Conservation (phyloP, 73 alveolate genomes). For the Loxodes magnus region DNA sequence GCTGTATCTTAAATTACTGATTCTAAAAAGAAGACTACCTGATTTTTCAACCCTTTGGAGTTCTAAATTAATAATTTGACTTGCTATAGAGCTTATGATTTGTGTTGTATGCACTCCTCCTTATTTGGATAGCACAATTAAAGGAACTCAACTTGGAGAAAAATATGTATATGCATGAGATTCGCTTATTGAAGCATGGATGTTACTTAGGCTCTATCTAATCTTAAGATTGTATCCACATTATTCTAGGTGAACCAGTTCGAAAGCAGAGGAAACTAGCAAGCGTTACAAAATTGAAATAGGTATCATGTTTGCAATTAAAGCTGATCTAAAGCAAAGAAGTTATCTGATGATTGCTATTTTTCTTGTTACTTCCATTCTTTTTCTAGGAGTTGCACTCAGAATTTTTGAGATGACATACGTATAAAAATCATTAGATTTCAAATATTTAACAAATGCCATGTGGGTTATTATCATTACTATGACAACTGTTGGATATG, state of each 20-base stretch:
- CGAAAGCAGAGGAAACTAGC: conserved; percentile 19
- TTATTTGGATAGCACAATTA: conserved; percentile 15
- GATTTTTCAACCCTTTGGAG: too few species aligned
- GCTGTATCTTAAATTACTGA: too few species aligned
- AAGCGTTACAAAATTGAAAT: conserved; percentile 10
- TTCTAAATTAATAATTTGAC: neutral
- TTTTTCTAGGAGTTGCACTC: conserved; percentile 17
- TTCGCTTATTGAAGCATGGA: conserved; percentile 11
- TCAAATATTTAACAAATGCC: conserved; percentile 20
- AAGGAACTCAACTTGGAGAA: conserved; percentile 39
- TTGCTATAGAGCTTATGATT: conserved; percentile 16
- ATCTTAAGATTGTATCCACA: conserved; percentile 34
- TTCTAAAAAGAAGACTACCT: too few species aligned
- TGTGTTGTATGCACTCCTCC: conserved; percentile 36
- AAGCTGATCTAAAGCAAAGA: conserved; percentile 34
- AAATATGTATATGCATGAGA: conserved; percentile 15
- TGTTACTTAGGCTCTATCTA: conserved; percentile 16
- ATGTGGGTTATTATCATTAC: conserved; percentile 50
- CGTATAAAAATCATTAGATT: neutral
- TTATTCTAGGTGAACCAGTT: conserved; percentile 32
- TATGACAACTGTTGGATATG: conserved; percentile 69
- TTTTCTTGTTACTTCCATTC: conserved; percentile 4
- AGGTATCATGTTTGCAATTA: conserved; percentile 23
- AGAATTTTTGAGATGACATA: conserved; percentile 14
- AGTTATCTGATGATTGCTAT: conserved; percentile 24